Base-by-base conservation (phyloP, 2,329 filamentous ascomycete genomes). In the Fusarium austroafricanum region DNA sequence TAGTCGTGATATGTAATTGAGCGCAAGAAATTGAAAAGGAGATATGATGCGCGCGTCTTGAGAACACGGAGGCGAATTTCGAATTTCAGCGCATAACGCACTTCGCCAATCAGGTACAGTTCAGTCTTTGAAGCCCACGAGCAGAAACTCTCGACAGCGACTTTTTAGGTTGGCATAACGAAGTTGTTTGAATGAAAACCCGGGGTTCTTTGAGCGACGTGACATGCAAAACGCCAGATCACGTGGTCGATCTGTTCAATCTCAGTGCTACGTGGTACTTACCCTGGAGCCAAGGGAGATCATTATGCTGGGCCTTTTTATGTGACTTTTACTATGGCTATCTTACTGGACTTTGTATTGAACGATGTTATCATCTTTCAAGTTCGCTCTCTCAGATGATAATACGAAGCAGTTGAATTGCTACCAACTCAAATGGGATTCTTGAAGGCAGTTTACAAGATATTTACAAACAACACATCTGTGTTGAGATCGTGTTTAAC, bases 191-290 rank as follows among this genome's bases (percentile, higher is more conserved):
- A 45, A 14, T 33, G 42, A 51, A 58, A 62, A 52, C 39, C 33
- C 40, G 29, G 29, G 28, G 43, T 40, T 21, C 47, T 42, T 55
- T 47, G 65, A 56, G 39, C 51, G 58, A 66, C 61, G 63, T 71
- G 70, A 70, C 62, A 44, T 67, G 40, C 35, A 50, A 49, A 73
- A 74, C 72, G 70, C 72, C 72, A 65, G 40, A 51, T 74, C 72
- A 74, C 72, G 72, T 74, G 72, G n/a, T 4, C 5, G 4, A 10
- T 35, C n/a, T 38, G 21, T 23, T 23, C 21, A 18, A 43, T 46
- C n/a, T 23, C n/a, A 12, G 5, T 23, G 26, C 2, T 28, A 28
- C 33, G n/a, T 9, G 15, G 5, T 3, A 10, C 18, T 37, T 70
- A 71, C 68, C 68, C 67, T 70, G n/a, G 10, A 40, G 17, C 12